phyloP scores from a whole-genome alignment of 257 asterid species.

The Rubia yunnanensis region DNA sequence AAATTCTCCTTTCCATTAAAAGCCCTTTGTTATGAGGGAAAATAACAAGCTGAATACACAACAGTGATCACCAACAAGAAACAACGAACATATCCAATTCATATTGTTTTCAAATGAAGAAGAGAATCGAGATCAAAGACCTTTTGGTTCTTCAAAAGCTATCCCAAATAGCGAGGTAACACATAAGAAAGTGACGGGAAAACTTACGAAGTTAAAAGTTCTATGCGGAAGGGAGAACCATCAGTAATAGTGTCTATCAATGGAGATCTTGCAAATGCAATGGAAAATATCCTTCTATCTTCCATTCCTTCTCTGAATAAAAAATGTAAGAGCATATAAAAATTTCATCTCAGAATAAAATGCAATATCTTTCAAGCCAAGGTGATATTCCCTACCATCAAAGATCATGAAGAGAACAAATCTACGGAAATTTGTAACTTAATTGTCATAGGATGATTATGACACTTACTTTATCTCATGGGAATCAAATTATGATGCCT shows the following conservation, averaged over 20 bases:
- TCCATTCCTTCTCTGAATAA: constrained; percentile 35
- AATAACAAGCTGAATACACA: background rate
- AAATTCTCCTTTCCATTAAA: background rate
- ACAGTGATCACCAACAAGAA: background rate
- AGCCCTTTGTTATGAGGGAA: background rate
- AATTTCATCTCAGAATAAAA: too few species aligned
- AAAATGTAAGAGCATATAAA: background rate
- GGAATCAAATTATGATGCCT: constrained; percentile 1
- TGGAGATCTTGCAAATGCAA: constrained; percentile 36
- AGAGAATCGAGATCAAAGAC: background rate
- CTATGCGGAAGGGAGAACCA: too few species aligned
- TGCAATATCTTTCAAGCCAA: too few species aligned
- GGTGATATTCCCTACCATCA: too few species aligned
- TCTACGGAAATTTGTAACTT: background rate
- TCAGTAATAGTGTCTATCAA: constrained; percentile 53
- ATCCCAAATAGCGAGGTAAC: background rate
- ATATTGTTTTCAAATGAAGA: background rate
- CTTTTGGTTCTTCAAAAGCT: background rate
- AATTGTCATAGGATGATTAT: background rate
- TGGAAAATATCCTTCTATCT: constrained; percentile 38
- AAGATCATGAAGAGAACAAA: background rate
- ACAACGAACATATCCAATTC: background rate
- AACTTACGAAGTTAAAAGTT: constrained; percentile 70
- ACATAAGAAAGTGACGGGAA: constrained; percentile 2
- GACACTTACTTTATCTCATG: constrained; percentile 43